Base-by-base conservation (phyloP, 495 filamentous ascomycete genomes). In the Filosporella fistucella region DNA sequence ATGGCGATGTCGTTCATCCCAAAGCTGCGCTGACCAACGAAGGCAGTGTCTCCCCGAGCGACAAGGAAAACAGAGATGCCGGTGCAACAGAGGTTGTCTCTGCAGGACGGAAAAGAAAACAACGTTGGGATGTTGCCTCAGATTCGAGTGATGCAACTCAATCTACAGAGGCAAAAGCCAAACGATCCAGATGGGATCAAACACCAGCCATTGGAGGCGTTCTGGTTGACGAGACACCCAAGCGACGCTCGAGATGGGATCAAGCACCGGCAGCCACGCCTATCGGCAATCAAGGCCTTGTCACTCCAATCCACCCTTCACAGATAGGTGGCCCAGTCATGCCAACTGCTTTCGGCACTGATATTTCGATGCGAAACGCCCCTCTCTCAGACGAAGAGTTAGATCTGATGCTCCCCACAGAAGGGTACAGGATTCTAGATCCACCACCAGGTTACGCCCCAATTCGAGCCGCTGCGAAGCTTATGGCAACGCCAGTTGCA, bases 401-500 rank as follows among this genome's bases (percentile, higher is more conserved):
- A 24, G 86, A 99, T 64, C 69, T 84, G 55, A 88, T 97, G 81
- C 76, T 99, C 2, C 94, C 94, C 8, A 74, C 78, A 8, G 86
- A 96, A 58, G 94, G 94, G 25, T 99, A 94, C 76, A 86, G 95
- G 60, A 85, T 96, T 51, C 76, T 97, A 16, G 88, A 95, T 8
- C 89, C 90, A 10, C 94, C 94, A 25, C 86, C 93, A 1, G 93
- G 93, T 34, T 97, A 96, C 64, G 87, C 85, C 34, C 88, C 89
- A n/a, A 80, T 88, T 17, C 77, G 85, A 47, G 82, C 81, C 10
- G 81, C 86, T 24, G 76, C 88, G 2, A 91, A 88, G 60, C 65
- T 89, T 47, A 82, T 84, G 67, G 75, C 81, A n/a, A 85, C 88
- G 4, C 89, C 89, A 10, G 72, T 78, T 33, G 36, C 52, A 24